Base-by-base conservation (phyloP, 176 grass and related monocot genomes). In the Eragrostis nindensis region DNA sequence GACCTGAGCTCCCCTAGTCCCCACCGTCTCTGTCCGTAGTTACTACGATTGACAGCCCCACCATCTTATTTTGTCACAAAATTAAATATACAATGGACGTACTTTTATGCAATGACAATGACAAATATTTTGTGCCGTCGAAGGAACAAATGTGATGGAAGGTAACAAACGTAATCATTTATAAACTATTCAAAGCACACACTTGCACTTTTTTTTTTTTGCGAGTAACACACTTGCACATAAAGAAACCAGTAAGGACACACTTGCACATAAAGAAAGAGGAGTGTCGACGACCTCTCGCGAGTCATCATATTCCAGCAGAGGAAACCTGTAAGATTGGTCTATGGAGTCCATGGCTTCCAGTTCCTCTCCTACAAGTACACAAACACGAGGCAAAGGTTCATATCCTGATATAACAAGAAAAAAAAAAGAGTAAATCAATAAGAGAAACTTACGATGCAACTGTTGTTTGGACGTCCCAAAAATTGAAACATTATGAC, bases 201-300 rank as follows among this genome's bases (percentile, higher is more conserved):
- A n/a, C n/a, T n/a, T n/a, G n/a, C n/a, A n/a, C n/a, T n/a, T n/a
- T n/a, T n/a, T n/a, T n/a, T n/a, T n/a, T n/a, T n/a, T n/a, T n/a
- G n/a, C n/a, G n/a, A n/a, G n/a, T n/a, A n/a, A n/a, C n/a, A n/a
- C n/a, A n/a, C n/a, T n/a, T n/a, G n/a, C n/a, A n/a, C n/a, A n/a
- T n/a, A n/a, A n/a, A n/a, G n/a, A n/a, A n/a, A n/a, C n/a, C n/a
- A n/a, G 47, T 49, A 49, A 4, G 13, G 47, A 14, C 16, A 53
- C 50, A 53, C 50, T 19, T 53, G 50, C 68, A 70, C 6, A 70
- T 14, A 48, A 36, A 36, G 32, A 36, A 36, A 36, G 44, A 47
- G 44, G 68, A 71, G 45, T 71, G 26, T 25, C 0, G 26, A 18
- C 19, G 55, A 83, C 85, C 78, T 82, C 55, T 30, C 32, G 40